Evolutionary conservation across 768 basidiomycete species (phyloP), one percentile per base, ranked within the genome.

Genomic region (Boletus eberwhitei): DNA sequence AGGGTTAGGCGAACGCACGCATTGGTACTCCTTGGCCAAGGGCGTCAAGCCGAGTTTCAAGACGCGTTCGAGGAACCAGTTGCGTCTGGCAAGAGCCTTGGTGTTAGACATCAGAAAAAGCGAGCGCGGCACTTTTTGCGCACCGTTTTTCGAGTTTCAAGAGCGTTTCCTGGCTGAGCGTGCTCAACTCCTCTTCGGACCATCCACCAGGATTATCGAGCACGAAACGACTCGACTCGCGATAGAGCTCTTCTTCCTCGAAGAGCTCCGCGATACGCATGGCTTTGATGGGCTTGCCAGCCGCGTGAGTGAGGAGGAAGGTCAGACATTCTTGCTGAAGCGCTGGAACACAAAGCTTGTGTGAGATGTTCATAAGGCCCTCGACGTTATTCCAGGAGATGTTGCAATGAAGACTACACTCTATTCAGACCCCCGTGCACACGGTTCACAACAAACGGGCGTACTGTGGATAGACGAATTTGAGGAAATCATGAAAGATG

Each of bases 301-400:
- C 93, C 1, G 94, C 94, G 60, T 95, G 93, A 0, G 91, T 92
- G 43, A 97, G 81, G 31, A 98, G 80, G 72, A 97, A 98, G 4
- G 82, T 84, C 31, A 90, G 79, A 70, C 93, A 96, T 64, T 90
- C 85, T 40, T 81, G 80, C 65, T 92, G 89, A 38, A 97, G 77
- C 3, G 88, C 75, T 2, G 90, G 86, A 5, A 91, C 89, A 58
- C 88, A 89, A 52, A 96, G 84, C 66, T 93, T 95, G 71, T 90
- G 85, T 3, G 92, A 86, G 21, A 96, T 87, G 64, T 94, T 91
- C 84, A 94, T 88, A 39, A 93, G 79, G 38, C 87, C 87, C 62
- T 92, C 93, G 26, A 93, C 95, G 68, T 97, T 97, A 62, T 91
- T 90, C 92, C 94, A 98, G 0, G 91, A 88, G 50, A 96, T 93